Evolutionary conservation across 2,329 filamentous ascomycete genomes (phyloP), one percentile per base, ranked within the genome.

Genomic region (Venturia asperata): DNA sequence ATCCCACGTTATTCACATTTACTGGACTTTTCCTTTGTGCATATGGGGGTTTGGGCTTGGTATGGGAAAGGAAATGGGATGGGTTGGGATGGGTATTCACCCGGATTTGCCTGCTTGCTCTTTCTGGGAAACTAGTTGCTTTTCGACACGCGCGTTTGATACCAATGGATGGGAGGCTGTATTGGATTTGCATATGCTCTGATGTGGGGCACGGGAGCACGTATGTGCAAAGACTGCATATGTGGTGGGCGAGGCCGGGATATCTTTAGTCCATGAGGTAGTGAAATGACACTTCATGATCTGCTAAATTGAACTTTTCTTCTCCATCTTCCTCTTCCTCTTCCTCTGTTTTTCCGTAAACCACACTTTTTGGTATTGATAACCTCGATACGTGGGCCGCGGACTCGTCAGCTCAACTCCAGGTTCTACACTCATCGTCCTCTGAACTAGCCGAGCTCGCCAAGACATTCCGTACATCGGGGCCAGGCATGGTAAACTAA

Each of bases 131-230:
- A 9, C 52, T 37, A 37, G 11, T 37, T 19, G 11, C 27, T 56
- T 34, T 13, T 27, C 47, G 47, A 49, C 47, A 27, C 47, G 30
- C 52, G 52, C 52, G 52, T 56, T 56, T 56, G 52, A 56, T 56
- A 56, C 52, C 52, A 56, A 56, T 56, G 52, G 52, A 56, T 37
- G 52, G 52, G 52, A 34, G 52, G 30, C 52, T 56, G 27, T 27
- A 27, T 27, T 56, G 52, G 52, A 37, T 24, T 56, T 56, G 49
- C 27, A 56, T 56, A 56, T 56, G 52, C 52, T 56, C 27, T 3
- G 52, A n/a, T 15, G 52, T 37, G 30, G 52, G 30, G 27, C 47
- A 15, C 9, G 47, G 47, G 27, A 27, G 47, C 19, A n/a, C 30
- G 37, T 37, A 27, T 27, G 37, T 56, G 9, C 11, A 37, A 56